Base-by-base conservation (phyloP, 805 yeast genomes). In the Torulaspora indica region DNA sequence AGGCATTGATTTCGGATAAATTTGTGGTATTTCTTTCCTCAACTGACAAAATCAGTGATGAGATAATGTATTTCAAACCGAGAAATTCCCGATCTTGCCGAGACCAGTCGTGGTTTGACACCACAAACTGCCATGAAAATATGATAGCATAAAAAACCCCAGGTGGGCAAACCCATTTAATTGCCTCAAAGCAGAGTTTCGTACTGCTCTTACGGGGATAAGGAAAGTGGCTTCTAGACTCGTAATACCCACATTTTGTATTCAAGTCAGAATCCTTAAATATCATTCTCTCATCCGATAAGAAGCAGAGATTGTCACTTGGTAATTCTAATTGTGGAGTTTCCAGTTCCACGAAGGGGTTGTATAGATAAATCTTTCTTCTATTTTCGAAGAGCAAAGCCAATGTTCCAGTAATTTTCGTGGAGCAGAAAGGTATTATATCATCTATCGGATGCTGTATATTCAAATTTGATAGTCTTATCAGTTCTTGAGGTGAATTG, bases 241-340 rank as follows among this genome's bases (percentile, higher is more conserved):
- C n/a, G 22, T 25, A 18, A 23, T 12, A 25, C 58, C 0, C 84
- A 71, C 7, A 60, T 54, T 0, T 79, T 51, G 14, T 74, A 74
- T n/a, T 78, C 63, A 45, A 81, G 77, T 1, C 88, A 87, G 50
- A 75, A 67, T 3, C 84, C 51, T 15, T 61, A 64, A 24, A 78
- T 42, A 22, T 64, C 63, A 24, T 61, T 49, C 3, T 58, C 51
- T 29, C 64, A 66, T 18, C 68, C 62, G 24, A 80, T 55, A 27
- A 76, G 57, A 0, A 76, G 56, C 27, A 79, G 54, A 54, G 70
- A 69, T 1, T 82, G 49, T 59, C 63, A 12, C 37, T 42, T n/a
- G 56, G 58, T 33, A 75, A 65, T 14, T 71, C 75, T 77, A 53
- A 54, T 8, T 55, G 64, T 62, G 55, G 62, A 30, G 60, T 60